Evolutionary conservation across 352 stramenopile species (phyloP).

Genomic region (Poterioochromonas sp.): DNA sequence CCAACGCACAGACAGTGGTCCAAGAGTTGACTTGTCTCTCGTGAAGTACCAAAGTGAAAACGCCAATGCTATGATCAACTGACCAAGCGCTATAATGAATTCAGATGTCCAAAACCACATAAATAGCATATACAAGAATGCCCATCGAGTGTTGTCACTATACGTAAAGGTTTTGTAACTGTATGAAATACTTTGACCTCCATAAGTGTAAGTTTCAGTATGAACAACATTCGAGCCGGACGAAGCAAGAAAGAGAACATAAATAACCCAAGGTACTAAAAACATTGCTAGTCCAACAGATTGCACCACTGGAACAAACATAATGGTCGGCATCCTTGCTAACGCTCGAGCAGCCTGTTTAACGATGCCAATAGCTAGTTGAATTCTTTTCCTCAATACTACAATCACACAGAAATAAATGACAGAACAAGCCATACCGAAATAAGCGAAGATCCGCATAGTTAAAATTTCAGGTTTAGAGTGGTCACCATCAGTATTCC

Average conservation of each 20-base stretch:
- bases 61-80: conserved; percentile 79
- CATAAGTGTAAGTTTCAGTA: not conserved
- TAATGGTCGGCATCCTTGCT: conserved; percentile 25
- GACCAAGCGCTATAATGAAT: conserved; percentile 87
- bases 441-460: conserved; percentile 27
- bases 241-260: conserved; percentile 55
- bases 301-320: conserved; percentile 62
- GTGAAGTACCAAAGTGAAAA: conserved; percentile 86
- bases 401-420: conserved; percentile 54
- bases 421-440: not conserved
- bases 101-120: conserved; percentile 88
- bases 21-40: conserved; percentile 51
- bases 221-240: conserved; percentile 49
- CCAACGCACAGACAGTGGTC: conserved; percentile 22
- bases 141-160: conserved; percentile 30
- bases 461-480: conserved; percentile 47
- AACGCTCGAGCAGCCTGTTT: conserved; percentile 51
- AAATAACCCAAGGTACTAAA: conserved; percentile 55
- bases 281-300: conserved; percentile 53
- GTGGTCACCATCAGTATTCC: conserved; percentile 31
- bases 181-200: not conserved
- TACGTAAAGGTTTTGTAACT: conserved; percentile 27
- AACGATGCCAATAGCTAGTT: conserved; percentile 60
- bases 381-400: conserved; percentile 59
- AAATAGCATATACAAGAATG: conserved; percentile 63